phyloP scores from a whole-genome alignment of 73 alveolate species.

The Paramecium caudatum region DNA sequence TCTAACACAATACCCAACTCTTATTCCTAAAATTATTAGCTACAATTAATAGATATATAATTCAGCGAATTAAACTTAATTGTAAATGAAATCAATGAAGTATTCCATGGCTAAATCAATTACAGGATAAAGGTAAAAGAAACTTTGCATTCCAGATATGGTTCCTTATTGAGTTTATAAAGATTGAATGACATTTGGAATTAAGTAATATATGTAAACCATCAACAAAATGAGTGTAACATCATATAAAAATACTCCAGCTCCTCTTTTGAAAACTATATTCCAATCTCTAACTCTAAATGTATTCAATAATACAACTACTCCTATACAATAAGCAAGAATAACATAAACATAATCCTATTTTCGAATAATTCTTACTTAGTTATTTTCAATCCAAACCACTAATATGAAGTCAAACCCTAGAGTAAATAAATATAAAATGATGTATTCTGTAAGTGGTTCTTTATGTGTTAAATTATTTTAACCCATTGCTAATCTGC shows the following conservation, averaged over 20 bases:
- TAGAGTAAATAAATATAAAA: slow-evolving; percentile 5
- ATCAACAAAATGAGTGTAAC: background rate
- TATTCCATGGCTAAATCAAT: slow-evolving; percentile 33
- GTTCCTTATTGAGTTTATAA: background rate
- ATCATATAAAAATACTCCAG: slow-evolving; percentile 58
- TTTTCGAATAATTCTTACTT: too few species aligned
- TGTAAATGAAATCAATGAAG: background rate
- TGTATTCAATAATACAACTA: slow-evolving; percentile 47
- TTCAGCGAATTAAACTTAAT: slow-evolving; percentile 10
- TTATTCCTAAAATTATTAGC: slow-evolving; percentile 26
- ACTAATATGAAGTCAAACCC: slow-evolving; percentile 17
- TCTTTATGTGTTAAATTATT: slow-evolving; percentile 62
- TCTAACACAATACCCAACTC: background rate
- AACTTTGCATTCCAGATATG: background rate
- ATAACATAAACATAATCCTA: slow-evolving; percentile 31
- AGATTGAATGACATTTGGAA: slow-evolving; percentile 19
- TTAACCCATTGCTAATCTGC: slow-evolving; percentile 43
- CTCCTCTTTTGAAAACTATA: slow-evolving; percentile 27
- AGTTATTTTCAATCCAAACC: slow-evolving; percentile 37
- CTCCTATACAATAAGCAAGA: slow-evolving; percentile 9
- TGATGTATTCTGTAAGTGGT: slow-evolving; percentile 41
- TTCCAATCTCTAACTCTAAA: slow-evolving; percentile 62
- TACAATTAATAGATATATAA: slow-evolving; percentile 38
- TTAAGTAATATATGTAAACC: background rate
- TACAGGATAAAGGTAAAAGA: slow-evolving; percentile 31